Conservation (phyloP, 2,329 filamentous ascomycete genomes). For the Ramichloridium luteum region DNA sequence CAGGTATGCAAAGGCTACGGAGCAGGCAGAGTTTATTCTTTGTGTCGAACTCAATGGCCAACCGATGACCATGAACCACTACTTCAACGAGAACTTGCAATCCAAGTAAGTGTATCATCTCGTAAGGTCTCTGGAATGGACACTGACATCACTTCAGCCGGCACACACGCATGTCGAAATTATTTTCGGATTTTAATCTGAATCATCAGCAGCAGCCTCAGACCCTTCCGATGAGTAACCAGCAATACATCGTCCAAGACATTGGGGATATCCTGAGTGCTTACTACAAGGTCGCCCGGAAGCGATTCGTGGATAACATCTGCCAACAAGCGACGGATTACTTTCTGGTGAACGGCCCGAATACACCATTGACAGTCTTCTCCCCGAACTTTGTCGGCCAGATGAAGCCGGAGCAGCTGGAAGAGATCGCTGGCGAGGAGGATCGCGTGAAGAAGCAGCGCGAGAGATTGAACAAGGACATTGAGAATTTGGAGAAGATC, state of each 20-base stretch:
- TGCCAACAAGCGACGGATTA: slow-evolving; percentile 46
- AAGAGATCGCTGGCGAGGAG: slow-evolving; percentile 48
- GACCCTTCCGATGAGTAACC: slow-evolving; percentile 23
- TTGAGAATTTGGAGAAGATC: slow-evolving; percentile 23
- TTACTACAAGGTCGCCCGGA: slow-evolving; percentile 50
- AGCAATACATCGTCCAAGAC: slow-evolving; percentile 33
- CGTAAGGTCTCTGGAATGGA: background rate
- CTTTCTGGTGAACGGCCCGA: slow-evolving; percentile 38
- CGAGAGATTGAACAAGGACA: slow-evolving; percentile 33
- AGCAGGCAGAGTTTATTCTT: slow-evolving; percentile 41
- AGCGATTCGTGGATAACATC: slow-evolving; percentile 52
- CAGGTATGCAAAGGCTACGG: slow-evolving; percentile 37
- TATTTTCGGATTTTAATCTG: background rate
- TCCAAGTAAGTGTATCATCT: slow-evolving; percentile 23
- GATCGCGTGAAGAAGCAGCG: slow-evolving; percentile 30
- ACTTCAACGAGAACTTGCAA: slow-evolving; percentile 38
- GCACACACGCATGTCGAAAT: background rate
- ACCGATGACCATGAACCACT: slow-evolving; percentile 41
- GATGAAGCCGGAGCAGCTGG: slow-evolving; percentile 39
- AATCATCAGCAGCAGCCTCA: background rate
- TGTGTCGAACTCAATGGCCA: slow-evolving; percentile 36
- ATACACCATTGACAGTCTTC: slow-evolving; percentile 43
- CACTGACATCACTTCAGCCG: background rate
- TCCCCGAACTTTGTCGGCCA: slow-evolving; percentile 38
- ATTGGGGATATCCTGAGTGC: slow-evolving; percentile 48